Conservation (phyloP, 2,329 filamentous ascomycete species). For the Sporothrix inflata region DNA sequence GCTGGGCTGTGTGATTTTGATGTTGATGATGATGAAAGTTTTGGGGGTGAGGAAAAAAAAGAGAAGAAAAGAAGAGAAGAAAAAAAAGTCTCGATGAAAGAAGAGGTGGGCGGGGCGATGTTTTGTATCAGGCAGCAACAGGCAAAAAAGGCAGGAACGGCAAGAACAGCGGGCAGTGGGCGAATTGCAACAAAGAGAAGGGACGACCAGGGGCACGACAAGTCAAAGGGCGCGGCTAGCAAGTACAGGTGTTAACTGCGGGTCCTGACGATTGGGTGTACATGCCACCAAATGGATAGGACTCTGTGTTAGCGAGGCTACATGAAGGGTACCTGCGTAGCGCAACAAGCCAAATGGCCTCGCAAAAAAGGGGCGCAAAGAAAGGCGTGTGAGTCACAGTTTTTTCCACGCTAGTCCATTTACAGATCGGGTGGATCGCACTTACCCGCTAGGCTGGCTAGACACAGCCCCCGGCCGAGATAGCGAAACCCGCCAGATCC, state of each 20-base stretch:
- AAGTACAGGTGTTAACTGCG: slow-evolving; percentile 19
- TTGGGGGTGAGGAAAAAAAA: slow-evolving; percentile 44
- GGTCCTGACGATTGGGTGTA: neutral
- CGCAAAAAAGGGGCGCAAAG: slow-evolving; percentile 18
- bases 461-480: slow-evolving; percentile 26
- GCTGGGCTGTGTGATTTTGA: slow-evolving; percentile 33
- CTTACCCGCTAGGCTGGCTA: slow-evolving; percentile 19
- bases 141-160: slow-evolving; percentile 24
- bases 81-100: slow-evolving; percentile 35
- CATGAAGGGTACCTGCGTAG: neutral
- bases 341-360: slow-evolving; percentile 11
- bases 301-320: neutral
- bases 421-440: neutral
- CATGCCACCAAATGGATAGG: neutral
- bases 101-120: slow-evolving; percentile 39
- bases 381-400: slow-evolving; percentile 30
- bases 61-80: slow-evolving; percentile 39
- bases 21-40: slow-evolving; percentile 38
- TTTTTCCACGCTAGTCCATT: slow-evolving; percentile 15
- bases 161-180: neutral
- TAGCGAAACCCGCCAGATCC: slow-evolving; percentile 25
- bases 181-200: slow-evolving; percentile 11
- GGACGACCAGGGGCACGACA: slow-evolving; percentile 20
- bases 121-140: slow-evolving; percentile 47
- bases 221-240: slow-evolving; percentile 24